Conservation (phyloP, 1,284 basidiomycete genomes). For the Golubevia sp. region DNA sequence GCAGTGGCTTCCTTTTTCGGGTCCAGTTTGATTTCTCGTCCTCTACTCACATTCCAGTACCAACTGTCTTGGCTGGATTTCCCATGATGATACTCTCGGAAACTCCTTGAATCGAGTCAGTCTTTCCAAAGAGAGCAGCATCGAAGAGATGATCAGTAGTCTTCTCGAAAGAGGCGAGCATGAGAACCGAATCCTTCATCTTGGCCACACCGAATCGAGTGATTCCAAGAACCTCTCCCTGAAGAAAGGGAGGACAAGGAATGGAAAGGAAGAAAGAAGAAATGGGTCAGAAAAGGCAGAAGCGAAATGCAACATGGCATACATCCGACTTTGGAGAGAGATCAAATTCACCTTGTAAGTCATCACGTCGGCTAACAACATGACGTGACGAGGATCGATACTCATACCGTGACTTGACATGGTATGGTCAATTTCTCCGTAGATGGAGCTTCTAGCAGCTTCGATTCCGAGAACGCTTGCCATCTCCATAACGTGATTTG, state of each 20-base stretch:
- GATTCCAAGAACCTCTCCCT: conserved; percentile 97
- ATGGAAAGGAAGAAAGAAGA: background rate
- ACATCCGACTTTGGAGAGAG: background rate
- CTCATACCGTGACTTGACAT: conserved; percentile 98
- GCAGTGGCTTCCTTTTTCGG: no score
- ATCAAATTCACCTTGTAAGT: conserved; percentile 78
- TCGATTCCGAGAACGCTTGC: conserved; percentile 94
- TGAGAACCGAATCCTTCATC: conserved; percentile 99
- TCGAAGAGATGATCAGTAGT: conserved; percentile 99
- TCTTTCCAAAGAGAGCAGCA: conserved; percentile 93
- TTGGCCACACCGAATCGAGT: conserved; percentile 99
- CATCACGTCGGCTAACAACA: conserved; percentile 99
- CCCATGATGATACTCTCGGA: conserved; percentile 99
- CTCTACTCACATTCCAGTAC: conserved; percentile 87
- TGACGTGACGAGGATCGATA: conserved; percentile 98
- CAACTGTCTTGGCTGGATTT: conserved; percentile 91
- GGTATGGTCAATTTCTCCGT: conserved; percentile 92
- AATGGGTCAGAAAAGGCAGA: background rate
- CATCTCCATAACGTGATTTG: conserved; percentile 97
- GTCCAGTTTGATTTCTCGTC: no score
- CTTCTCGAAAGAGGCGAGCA: conserved; percentile 99
- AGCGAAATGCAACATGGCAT: background rate
- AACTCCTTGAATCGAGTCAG: conserved; percentile 90
- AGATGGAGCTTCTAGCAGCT: conserved; percentile 89
- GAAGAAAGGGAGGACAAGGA: conserved; percentile 2